Conservation (phyloP, 495 filamentous ascomycete species). For the Penicillium malachiteum region DNA sequence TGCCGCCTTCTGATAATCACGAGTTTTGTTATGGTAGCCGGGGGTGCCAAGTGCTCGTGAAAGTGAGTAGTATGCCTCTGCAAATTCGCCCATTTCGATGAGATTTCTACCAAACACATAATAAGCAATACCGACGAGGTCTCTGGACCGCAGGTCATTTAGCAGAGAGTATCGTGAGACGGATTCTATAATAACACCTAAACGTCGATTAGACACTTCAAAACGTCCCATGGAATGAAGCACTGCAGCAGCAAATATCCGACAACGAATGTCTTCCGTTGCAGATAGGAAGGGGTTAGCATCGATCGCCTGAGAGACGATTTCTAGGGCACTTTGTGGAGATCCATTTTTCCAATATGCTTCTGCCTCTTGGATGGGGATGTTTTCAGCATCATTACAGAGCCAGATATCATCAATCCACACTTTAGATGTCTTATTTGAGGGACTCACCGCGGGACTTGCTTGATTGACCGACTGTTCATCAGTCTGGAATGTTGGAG, state of each 20-base stretch:
- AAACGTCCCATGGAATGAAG: slow-evolving; percentile 7
- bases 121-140: slow-evolving; percentile 13
- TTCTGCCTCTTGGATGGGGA: slow-evolving; percentile 12
- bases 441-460: neutral
- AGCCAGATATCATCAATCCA: slow-evolving; percentile 25
- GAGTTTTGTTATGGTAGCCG: slow-evolving; percentile 16
- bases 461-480: neutral
- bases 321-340: slow-evolving; percentile 9
- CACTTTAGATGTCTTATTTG: neutral
- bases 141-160: neutral
- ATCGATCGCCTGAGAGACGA: slow-evolving; percentile 2
- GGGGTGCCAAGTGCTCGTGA: slow-evolving; percentile 11
- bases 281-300: slow-evolving; percentile 4
- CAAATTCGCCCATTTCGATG: slow-evolving; percentile 8
- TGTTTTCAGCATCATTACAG: slow-evolving; percentile 2
- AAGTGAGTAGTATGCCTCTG: slow-evolving; percentile 17
- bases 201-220: slow-evolving; percentile 8
- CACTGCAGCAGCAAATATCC: slow-evolving; percentile 16
- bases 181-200: slow-evolving; percentile 2
- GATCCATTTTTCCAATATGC: slow-evolving; percentile 12
- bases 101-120: slow-evolving; percentile 20
- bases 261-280: slow-evolving; percentile 12
- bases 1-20: slow-evolving; percentile 13
- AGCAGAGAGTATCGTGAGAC: neutral
- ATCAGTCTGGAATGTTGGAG: neutral